Conservation (phyloP, 495 filamentous ascomycete genomes). For the Viridothelium virens region DNA sequence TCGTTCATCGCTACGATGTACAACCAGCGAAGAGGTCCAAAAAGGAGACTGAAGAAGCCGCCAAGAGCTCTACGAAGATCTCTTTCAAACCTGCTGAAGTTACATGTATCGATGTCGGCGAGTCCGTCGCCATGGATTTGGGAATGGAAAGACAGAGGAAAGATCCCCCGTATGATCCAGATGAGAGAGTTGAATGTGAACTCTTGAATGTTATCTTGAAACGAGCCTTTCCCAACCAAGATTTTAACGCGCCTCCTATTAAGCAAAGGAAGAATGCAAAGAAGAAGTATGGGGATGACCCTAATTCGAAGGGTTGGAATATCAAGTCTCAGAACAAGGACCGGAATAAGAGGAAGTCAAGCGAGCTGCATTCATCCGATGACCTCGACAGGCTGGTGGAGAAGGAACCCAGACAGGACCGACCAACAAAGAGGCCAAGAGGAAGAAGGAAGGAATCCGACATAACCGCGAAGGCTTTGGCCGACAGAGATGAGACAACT, state of each 20-base stretch:
- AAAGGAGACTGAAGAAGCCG: constrained; percentile 14
- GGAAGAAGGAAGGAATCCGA: neutral
- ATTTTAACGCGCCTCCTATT: neutral
- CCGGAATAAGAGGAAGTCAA: neutral
- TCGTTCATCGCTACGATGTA: constrained; percentile 12
- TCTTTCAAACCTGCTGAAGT: constrained; percentile 12
- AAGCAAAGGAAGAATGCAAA: neutral
- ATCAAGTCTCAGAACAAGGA: neutral
- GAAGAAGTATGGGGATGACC: neutral
- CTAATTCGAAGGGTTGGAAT: neutral
- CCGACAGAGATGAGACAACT: neutral
- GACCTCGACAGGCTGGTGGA: neutral
- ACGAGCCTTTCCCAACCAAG: constrained; percentile 13
- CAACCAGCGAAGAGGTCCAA: constrained; percentile 4
- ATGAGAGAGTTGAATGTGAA: constrained; percentile 14
- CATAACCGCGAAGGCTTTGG: neutral
- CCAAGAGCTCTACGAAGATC: constrained; percentile 15
- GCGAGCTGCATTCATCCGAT: neutral
- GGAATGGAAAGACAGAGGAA: constrained; percentile 12
- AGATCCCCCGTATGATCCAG: constrained; percentile 22
- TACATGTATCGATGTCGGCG: constrained; percentile 16
- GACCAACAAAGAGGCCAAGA: neutral
- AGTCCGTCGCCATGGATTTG: constrained; percentile 19
- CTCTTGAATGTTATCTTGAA: constrained; percentile 20
- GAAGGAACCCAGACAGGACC: neutral